These are phyloP conservation scores for Leccinum ambiguum DNA, from an alignment of 1,284 basidiomycete species.

Conservation along the genomic window DNA sequence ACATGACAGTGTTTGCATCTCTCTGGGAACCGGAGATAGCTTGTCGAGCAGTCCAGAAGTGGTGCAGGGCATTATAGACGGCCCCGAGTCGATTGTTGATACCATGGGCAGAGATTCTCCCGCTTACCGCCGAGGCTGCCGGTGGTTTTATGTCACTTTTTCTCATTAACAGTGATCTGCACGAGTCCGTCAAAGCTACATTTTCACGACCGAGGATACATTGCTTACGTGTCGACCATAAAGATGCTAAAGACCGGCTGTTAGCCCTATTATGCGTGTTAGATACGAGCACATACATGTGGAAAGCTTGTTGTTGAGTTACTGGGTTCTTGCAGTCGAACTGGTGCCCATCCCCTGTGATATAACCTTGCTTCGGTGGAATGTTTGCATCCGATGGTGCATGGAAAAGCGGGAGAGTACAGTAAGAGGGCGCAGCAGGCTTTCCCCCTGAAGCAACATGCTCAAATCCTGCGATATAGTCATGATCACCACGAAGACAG, in stretches of 20 bases:
- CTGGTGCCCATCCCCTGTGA: constrained; percentile 47
- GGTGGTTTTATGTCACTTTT: constrained; percentile 41
- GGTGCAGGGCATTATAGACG: constrained; percentile 49
- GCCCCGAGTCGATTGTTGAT: constrained; percentile 54
- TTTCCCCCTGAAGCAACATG: constrained; percentile 44
- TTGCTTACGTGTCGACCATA: constrained; percentile 47
- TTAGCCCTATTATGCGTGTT: background rate
- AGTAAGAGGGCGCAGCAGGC: constrained; percentile 49
- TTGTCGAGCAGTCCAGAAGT: constrained; percentile 53
- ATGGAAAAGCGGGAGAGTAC: constrained; percentile 56
- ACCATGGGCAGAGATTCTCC: constrained; percentile 2
- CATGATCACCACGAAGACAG: background rate
- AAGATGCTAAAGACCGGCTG: constrained; percentile 42
- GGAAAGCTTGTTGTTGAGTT: constrained; percentile 50
- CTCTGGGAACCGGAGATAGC: constrained; percentile 35
- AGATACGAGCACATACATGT: constrained; percentile 45
- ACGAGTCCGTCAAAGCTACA: background rate
- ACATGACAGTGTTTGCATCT: constrained; percentile 56
- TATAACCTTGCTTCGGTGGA: constrained; percentile 40
- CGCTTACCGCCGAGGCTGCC: constrained; percentile 38
- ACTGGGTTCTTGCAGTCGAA: constrained; percentile 56
- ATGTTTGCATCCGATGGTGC: constrained; percentile 33
- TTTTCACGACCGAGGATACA: background rate
- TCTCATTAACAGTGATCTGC: constrained; percentile 53
- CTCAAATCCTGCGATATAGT: constrained; percentile 30